Base-by-base conservation (phyloP, 2,329 filamentous ascomycete genomes). In the Fusarium cicatricum region DNA sequence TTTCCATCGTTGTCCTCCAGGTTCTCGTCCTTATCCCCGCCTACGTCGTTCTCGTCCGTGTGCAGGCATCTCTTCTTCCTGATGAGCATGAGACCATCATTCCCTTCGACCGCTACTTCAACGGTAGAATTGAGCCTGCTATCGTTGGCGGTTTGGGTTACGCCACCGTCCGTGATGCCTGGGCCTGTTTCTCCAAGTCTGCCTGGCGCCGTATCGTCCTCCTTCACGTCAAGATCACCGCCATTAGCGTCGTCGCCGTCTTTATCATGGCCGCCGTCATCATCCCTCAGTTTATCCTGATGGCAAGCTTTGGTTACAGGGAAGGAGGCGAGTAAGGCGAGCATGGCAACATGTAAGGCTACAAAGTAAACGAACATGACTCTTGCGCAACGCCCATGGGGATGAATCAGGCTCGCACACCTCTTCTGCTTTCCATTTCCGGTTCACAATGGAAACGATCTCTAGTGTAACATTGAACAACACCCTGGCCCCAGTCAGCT, bases 21-120 rank as follows among this genome's bases (percentile, higher is more conserved):
- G 75, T 89, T 37, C 75, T 92, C 50, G 75, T 93, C 55, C 80
- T 91, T 59, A 82, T 97, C 52, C 93, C 94, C 15, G 85, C 91
- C 33, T 83, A 85, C 55, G 90, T 94, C 28, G 85, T 91, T 17
- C 85, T 96, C 55, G 82, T 90, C 63, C 91, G 94, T 60, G 87
- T 97, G 31, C 92, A 96, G 72, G 92, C 93, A 7, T 94, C 91
- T 42, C 86, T 97, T 66, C 85, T 98, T 3, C 85, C 92, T 1
- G 88, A 91, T 55, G 87, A 91, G 15, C 84, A 92, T 64, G 89
- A 96, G 76, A 87, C 91, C 21, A 90, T 97, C 62, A 88, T 98
- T 31, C 89, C 91, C 28, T 97, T 98, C 69, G 94, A 98, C 80
- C 90, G 92, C 62, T 89, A 88, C 26, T 96, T 96, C 70, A 85